A percentile compares a stretch with the other conserved stretches of the same genome.
Evolutionary conservation across 768 basidiomycete genomes (phyloP).

Genomic region (Calocera viscosa): DNA sequence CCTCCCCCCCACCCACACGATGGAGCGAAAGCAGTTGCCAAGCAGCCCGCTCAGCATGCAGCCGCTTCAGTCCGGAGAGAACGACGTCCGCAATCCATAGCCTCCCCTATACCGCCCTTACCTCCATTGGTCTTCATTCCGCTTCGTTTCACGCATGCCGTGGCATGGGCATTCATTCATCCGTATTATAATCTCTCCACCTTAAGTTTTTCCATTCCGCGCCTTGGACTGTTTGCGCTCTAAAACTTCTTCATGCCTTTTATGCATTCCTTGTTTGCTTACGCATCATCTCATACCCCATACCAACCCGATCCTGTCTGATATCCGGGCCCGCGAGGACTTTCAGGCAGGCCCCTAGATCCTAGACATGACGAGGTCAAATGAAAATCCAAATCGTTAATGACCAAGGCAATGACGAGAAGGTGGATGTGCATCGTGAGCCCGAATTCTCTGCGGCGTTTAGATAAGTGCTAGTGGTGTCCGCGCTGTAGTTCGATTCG

Average conservation of each 20-base stretch:
- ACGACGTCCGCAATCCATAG: not conserved
- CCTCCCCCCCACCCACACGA: conserved; percentile 11
- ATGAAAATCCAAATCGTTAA: not conserved
- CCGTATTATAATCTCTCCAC: not conserved
- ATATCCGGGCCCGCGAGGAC: conserved; percentile 1
- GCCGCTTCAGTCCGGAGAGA: not conserved
- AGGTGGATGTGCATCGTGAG: too few relatives aligned
- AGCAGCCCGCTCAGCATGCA: not conserved
- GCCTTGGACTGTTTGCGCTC: not conserved
- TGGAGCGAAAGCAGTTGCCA: conserved; percentile 10
- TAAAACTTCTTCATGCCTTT: not conserved
- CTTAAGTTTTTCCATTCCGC: not conserved
- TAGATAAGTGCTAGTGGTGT: too few relatives aligned
- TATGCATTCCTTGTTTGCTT: not conserved
- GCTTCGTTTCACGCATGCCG: not conserved
- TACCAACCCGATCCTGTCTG: not conserved
- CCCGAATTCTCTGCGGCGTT: too few relatives aligned
- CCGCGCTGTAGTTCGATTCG: too few relatives aligned
- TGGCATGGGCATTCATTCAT: not conserved
- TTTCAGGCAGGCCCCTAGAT: conserved; percentile 4
- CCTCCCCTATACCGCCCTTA: not conserved
- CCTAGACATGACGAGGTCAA: not conserved
- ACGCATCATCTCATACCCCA: not conserved
- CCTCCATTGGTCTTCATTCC: not conserved
- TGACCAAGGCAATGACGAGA: not conserved